Evolutionary conservation across 2,329 filamentous ascomycete genomes (phyloP).

Genomic region (Ceratocystis alfenasii): DNA sequence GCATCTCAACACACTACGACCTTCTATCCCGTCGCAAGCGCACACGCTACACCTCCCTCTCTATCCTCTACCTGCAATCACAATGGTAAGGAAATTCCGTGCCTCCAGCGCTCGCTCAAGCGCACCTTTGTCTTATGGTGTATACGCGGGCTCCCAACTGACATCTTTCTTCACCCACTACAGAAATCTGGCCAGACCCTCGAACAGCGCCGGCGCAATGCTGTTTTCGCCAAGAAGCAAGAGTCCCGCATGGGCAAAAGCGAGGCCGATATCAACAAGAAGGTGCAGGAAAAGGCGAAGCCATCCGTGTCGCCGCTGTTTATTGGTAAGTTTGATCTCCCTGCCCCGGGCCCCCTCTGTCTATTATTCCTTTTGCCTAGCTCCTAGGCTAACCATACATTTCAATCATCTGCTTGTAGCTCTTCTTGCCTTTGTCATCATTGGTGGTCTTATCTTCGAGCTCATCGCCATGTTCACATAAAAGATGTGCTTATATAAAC

Average conservation of each 20-base stretch:
- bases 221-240: constrained; percentile 63
- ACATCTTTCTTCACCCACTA: constrained; percentile 5
- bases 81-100: constrained; percentile 23
- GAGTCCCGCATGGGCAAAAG: constrained; percentile 64
- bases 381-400: not conserved
- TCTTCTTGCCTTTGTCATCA: constrained; percentile 48
- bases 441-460: constrained; percentile 50
- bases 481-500: not conserved
- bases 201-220: constrained; percentile 69
- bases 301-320: constrained; percentile 53
- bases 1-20: not conserved
- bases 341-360: not conserved
- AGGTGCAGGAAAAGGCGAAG: constrained; percentile 43
- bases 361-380: not conserved
- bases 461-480: constrained; percentile 32
- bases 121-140: no score
- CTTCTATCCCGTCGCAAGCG: not conserved
- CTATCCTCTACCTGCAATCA: constrained; percentile 13
- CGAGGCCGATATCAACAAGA: constrained; percentile 51
- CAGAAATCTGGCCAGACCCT: constrained; percentile 50
- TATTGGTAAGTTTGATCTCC: constrained; percentile 40
- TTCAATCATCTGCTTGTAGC: constrained; percentile 28
- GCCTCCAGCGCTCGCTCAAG: not conserved
- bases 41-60: not conserved
- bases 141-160: not conserved